Conservation (phyloP, 257 asterid genomes). For the Thymus quinquecostatus region DNA sequence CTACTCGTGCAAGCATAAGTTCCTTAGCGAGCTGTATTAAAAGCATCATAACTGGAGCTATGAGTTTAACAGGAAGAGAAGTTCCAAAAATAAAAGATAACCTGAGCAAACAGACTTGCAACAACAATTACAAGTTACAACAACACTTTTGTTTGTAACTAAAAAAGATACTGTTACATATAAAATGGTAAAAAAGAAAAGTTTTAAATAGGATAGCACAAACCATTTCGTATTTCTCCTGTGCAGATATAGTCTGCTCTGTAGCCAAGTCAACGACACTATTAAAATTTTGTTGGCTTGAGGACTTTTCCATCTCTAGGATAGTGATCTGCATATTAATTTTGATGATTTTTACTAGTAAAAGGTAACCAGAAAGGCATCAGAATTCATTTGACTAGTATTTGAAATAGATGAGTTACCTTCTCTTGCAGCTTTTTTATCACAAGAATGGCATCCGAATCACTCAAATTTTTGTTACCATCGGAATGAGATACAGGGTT, state of each 20-base stretch:
- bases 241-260: conserved; percentile 62
- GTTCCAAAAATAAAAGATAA: not conserved
- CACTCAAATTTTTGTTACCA: conserved; percentile 47
- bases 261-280: conserved; percentile 60
- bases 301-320: conserved; percentile 83
- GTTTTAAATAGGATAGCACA: conserved; percentile 25
- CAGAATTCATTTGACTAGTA: conserved; percentile 14
- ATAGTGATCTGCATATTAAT: conserved; percentile 55
- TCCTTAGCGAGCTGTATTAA: conserved; percentile 66
- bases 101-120: conserved; percentile 6
- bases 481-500: conserved; percentile 36
- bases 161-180: conserved; percentile 1
- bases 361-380: conserved; percentile 25
- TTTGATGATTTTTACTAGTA: conserved; percentile 20
- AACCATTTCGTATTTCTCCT: conserved; percentile 77
- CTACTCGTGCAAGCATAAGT: conserved; percentile 63
- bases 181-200: conserved; percentile 23
- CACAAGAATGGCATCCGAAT: conserved; percentile 66
- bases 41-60: conserved; percentile 16
- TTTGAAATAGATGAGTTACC: conserved; percentile 47
- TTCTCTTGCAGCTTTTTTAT: conserved; percentile 88
- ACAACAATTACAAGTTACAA: not conserved
- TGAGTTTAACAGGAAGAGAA: conserved; percentile 21
- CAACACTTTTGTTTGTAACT: conserved; percentile 15
- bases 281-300: conserved; percentile 75